phyloP scores from a whole-genome alignment of 371 early-diverging fungal species.

The Rhizomucor pusillus region DNA sequence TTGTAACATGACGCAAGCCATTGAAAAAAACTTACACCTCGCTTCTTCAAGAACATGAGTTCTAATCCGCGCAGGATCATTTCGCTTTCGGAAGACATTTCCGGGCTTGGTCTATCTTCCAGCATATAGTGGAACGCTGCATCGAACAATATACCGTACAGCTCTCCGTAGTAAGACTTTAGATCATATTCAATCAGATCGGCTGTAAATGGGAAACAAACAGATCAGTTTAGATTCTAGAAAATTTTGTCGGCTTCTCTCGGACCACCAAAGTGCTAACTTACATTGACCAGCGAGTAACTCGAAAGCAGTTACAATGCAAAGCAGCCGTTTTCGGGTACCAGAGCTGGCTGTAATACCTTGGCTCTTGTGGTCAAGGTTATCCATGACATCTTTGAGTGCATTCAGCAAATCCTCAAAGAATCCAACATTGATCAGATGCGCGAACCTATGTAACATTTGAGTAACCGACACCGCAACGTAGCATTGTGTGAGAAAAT shows the following conservation, averaged over 20 bases:
- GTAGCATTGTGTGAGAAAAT: not conserved
- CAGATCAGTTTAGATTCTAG: constrained; percentile 58
- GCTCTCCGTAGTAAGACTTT: constrained; percentile 77
- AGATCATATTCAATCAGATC: constrained; percentile 84
- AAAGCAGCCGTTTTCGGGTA: constrained; percentile 73
- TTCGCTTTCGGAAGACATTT: constrained; percentile 68
- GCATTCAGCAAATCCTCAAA: constrained; percentile 85
- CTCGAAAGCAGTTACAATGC: constrained; percentile 85
- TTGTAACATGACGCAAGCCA: no score
- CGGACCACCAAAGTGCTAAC: not conserved
- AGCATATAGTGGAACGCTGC: constrained; percentile 66
- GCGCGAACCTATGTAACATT: constrained; percentile 65
- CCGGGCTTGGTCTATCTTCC: constrained; percentile 45
- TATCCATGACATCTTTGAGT: constrained; percentile 75
- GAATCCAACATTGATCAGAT: constrained; percentile 92
- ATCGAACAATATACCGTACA: constrained; percentile 75
- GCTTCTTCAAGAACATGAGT: constrained; percentile 76
- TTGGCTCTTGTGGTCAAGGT: constrained; percentile 32
- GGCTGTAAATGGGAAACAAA: constrained; percentile 39
- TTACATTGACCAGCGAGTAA: constrained; percentile 79
- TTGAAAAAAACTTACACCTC: constrained; percentile 47
- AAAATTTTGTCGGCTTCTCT: not conserved
- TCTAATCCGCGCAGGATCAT: constrained; percentile 78
- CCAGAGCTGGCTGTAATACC: constrained; percentile 35
- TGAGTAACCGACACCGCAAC: not conserved